phyloP scores from a whole-genome alignment of 441 rosid genomes.

The Flueggea neowawraea region DNA sequence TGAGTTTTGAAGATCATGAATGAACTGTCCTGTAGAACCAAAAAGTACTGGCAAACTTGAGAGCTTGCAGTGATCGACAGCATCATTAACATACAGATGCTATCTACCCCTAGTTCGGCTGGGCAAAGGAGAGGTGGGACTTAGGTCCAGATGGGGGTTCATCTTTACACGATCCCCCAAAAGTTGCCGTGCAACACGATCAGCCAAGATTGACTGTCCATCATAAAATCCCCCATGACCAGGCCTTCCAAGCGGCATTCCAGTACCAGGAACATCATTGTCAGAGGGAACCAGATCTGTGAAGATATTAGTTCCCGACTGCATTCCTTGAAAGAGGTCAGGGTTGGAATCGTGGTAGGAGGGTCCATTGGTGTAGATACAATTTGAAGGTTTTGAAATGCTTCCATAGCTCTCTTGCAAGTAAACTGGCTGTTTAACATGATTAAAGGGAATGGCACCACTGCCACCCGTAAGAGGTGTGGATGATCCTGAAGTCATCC shows the following conservation, averaged over 20 bases:
- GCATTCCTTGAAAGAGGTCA: constrained; percentile 52
- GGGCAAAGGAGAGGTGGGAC: constrained; percentile 45
- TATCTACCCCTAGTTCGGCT: constrained; percentile 29
- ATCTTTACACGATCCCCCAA: constrained; percentile 44
- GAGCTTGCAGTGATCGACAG: too few species aligned
- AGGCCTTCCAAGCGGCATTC: constrained; percentile 21
- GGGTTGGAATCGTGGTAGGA: constrained; percentile 41
- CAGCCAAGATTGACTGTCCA: constrained; percentile 60
- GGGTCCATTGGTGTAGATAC: constrained; percentile 33
- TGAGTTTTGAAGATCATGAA: constrained; percentile 19
- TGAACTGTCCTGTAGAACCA: constrained; percentile 14
- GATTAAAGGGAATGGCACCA: constrained; percentile 55
- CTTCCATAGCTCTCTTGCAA: constrained; percentile 50
- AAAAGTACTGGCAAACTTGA: constrained; percentile 5
- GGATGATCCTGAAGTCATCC: constrained; percentile 65
- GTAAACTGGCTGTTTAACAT: constrained; percentile 47
- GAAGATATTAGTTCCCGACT: constrained; percentile 40
- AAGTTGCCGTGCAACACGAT: constrained; percentile 61
- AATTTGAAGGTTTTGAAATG: constrained; percentile 38
- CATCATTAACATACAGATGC: neutral
- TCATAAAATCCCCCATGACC: constrained; percentile 35
- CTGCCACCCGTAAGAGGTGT: constrained; percentile 65
- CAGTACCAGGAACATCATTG: constrained; percentile 25
- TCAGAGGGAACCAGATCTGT: constrained; percentile 38
- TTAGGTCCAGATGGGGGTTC: constrained; percentile 47